Percentiles rank a stretch among this genome's conserved stretches.
Conservation (phyloP, 805 yeast species). For the Komagataella ulmi region DNA sequence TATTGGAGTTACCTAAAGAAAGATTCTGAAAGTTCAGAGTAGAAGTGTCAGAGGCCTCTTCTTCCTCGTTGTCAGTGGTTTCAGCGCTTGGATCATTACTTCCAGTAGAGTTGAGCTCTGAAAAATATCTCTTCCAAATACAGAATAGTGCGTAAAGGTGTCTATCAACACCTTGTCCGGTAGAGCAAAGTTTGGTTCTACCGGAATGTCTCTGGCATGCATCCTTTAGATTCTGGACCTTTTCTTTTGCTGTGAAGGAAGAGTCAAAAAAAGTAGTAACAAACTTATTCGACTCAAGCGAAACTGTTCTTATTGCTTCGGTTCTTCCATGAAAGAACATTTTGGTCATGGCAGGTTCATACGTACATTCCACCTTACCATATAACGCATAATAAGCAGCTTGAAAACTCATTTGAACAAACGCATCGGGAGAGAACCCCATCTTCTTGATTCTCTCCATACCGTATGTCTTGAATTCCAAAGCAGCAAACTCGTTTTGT, state of each 20-base stretch:
- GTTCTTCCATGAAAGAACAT: slow-evolving; percentile 81
- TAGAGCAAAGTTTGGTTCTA: slow-evolving; percentile 55
- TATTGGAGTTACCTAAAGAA: slow-evolving; percentile 7
- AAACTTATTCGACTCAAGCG: slow-evolving; percentile 66
- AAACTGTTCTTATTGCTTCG: slow-evolving; percentile 81
- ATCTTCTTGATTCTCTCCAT: slow-evolving; percentile 66
- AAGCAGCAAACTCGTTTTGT: slow-evolving; percentile 75
- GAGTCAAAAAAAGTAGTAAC: slow-evolving; percentile 75
- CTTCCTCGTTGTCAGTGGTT: slow-evolving; percentile 8
- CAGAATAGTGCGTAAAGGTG: slow-evolving; percentile 81
- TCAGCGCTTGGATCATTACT: slow-evolving; percentile 2
- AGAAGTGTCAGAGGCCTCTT: slow-evolving; percentile 17
- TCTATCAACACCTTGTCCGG: slow-evolving; percentile 85
- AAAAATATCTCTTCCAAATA: slow-evolving; percentile 63
- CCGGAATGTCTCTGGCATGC: slow-evolving; percentile 64
- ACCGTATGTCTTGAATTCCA: slow-evolving; percentile 67
- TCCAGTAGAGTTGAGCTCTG: slow-evolving; percentile 10
- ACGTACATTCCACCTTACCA: slow-evolving; percentile 87
- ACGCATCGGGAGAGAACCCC: slow-evolving; percentile 90
- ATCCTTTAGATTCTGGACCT: slow-evolving; percentile 41
- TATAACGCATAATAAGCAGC: slow-evolving; percentile 85
- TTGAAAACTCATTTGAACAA: slow-evolving; percentile 87
- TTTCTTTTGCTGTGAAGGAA: slow-evolving; percentile 40
- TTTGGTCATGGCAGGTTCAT: slow-evolving; percentile 96
- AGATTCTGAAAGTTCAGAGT: slow-evolving; percentile 16